A percentile compares a stretch with the other conserved stretches of the same genome.
Evolutionary conservation across 345 rosid species (phyloP).

Genomic region (Alliaria petiolata): DNA sequence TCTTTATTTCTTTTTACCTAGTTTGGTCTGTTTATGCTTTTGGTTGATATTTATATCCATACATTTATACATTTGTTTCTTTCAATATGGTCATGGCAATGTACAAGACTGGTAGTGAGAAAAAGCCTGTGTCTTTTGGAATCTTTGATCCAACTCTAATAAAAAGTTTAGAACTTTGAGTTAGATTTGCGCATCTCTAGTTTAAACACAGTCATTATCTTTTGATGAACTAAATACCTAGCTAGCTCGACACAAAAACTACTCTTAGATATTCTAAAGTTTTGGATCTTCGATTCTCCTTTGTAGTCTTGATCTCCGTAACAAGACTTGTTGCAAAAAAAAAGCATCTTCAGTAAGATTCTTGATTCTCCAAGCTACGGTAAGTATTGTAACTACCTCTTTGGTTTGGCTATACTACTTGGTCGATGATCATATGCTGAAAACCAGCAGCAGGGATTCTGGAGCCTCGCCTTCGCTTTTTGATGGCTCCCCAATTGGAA

Average conservation of each 20-base stretch:
- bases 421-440: constrained; percentile 30
- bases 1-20: not conserved
- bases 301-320: constrained; percentile 2
- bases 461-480: constrained; percentile 40
- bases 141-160: not conserved
- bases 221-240: not conserved
- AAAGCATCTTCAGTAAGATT: constrained; percentile 10
- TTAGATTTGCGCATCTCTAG: not conserved
- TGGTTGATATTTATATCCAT: constrained; percentile 15
- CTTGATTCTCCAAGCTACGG: constrained; percentile 3
- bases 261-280: too few species aligned
- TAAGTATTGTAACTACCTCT: not conserved
- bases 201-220: not conserved
- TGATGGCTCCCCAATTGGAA: constrained; percentile 44
- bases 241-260: not conserved
- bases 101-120: not conserved
- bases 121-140: not conserved
- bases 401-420: constrained; percentile 20
- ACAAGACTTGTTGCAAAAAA: constrained; percentile 7
- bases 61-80: constrained; percentile 13
- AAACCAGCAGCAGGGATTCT: constrained; percentile 39
- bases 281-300: not conserved
- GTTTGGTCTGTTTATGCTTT: constrained; percentile 13
- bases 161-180: not conserved
- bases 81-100: not conserved